Percentiles rank a stretch among this genome's conserved stretches.
Conservation (phyloP, 2,329 filamentous ascomycete species). For the Penicillium sp. region DNA sequence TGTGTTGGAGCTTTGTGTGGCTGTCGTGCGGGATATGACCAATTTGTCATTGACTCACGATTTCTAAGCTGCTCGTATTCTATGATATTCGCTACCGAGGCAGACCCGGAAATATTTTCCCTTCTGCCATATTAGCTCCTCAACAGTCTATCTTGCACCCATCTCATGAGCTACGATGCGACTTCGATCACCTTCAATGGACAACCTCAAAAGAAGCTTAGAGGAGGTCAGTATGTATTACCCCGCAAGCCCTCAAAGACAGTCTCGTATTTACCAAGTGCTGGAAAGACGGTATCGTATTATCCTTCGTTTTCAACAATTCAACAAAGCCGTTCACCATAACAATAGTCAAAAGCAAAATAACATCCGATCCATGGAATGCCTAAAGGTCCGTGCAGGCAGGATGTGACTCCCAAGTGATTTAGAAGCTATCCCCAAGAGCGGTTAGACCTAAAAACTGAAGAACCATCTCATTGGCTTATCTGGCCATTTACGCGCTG, state of each 20-base stretch:
- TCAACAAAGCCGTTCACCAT: neutral
- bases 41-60: conserved; percentile 1
- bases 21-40: conserved; percentile 1
- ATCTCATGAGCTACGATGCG: neutral
- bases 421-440: neutral
- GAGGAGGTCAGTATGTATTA: neutral
- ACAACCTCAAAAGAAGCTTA: too few relatives aligned
- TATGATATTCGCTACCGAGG: neutral
- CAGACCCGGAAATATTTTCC: neutral
- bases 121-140: neutral
- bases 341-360: conserved; percentile 3
- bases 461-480: conserved; percentile 7
- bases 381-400: conserved; percentile 1
- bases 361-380: conserved; percentile 6
- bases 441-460: neutral
- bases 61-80: neutral
- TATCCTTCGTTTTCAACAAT: neutral
- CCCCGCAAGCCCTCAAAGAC: neutral
- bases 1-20: neutral
- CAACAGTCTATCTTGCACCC: neutral
- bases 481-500: conserved; percentile 5
- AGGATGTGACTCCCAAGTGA: neutral
- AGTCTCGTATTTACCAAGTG: conserved; percentile 2
- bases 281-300: neutral
- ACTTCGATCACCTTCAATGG: neutral